A percentile compares a stretch with the other conserved stretches of the same genome.
phyloP scores from a whole-genome alignment of 1,284 basidiomycete genomes.

The Trichosporon inkin region DNA sequence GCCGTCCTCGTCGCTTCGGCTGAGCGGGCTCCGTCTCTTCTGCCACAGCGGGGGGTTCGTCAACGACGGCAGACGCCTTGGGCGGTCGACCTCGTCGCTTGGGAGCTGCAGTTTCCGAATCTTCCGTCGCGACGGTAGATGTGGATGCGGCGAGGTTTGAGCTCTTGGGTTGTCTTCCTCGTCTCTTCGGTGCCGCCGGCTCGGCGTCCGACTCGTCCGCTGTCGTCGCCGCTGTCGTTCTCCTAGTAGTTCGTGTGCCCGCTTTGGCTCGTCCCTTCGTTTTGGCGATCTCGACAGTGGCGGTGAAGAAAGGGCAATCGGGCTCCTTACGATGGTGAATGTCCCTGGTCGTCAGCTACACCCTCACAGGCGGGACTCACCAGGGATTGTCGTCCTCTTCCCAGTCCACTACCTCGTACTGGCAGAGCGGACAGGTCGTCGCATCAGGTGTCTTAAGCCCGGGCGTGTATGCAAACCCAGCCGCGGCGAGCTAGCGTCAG shows the following conservation, averaged over 20 bases:
- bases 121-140: neutral
- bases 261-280: neutral
- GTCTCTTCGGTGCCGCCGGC: neutral
- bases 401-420: constrained; percentile 70
- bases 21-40: neutral
- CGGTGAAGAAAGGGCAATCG: constrained; percentile 46
- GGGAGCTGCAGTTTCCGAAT: neutral
- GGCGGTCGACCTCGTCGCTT: constrained; percentile 9
- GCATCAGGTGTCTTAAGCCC: constrained; percentile 61
- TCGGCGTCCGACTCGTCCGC: neutral
- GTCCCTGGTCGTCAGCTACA: constrained; percentile 28
- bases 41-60: neutral
- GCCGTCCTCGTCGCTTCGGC: constrained; percentile 8
- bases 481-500: constrained; percentile 66
- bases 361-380: constrained; percentile 40
- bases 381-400: constrained; percentile 71
- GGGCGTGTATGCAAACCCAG: constrained; percentile 73
- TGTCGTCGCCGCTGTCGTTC: neutral
- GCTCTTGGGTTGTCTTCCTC: neutral
- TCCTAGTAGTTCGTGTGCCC: neutral
- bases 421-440: constrained; percentile 72
- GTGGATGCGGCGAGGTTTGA: neutral
- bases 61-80: constrained; percentile 11
- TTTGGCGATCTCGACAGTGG: constrained; percentile 17
- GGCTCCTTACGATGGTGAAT: constrained; percentile 38